These are phyloP conservation scores for Globisporangium iwayamae DNA, from an alignment of 352 stramenopile genomes.

Conservation along the genomic window DNA sequence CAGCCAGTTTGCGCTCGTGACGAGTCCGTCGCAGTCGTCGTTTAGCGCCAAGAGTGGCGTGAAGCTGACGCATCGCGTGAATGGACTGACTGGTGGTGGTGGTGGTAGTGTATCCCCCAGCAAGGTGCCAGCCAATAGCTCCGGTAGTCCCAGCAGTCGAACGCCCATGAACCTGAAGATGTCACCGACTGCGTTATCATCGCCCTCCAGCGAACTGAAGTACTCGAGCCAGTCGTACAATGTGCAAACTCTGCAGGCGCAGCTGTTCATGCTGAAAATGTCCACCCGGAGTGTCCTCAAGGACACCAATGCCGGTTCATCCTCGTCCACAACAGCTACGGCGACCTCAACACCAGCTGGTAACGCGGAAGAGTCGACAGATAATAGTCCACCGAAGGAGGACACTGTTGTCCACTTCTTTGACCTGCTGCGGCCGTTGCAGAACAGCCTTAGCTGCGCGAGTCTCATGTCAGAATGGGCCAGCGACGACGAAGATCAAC, in stretches of 20 bases:
- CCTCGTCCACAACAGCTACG: neutral
- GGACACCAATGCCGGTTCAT: neutral
- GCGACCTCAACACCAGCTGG: neutral
- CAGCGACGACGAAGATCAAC: conserved; percentile 31
- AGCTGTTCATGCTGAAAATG: conserved; percentile 16
- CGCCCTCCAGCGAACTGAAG: conserved; percentile 12
- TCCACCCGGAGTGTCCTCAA: conserved; percentile 6
- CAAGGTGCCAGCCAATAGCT: conserved; percentile 8
- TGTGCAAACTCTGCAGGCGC: conserved; percentile 27
- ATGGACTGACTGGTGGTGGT: neutral
- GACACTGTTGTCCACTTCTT: conserved; percentile 30
- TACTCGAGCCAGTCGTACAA: conserved; percentile 37
- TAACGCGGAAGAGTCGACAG: neutral
- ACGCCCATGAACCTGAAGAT: neutral
- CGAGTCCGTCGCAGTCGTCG: conserved; percentile 1
- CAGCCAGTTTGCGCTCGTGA: conserved; percentile 34
- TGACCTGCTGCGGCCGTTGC: conserved; percentile 48
- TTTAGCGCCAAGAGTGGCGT: conserved; percentile 16
- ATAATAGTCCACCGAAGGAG: neutral
- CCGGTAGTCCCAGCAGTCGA: conserved; percentile 2
- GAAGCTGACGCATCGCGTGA: conserved; percentile 16
- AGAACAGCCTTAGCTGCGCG: conserved; percentile 51
- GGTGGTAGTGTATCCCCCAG: neutral
- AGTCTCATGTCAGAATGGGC: conserved; percentile 31
- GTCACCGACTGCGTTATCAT: neutral